phyloP scores from a whole-genome alignment of 306 rosid species.

The Casuarina cunninghamiana region DNA sequence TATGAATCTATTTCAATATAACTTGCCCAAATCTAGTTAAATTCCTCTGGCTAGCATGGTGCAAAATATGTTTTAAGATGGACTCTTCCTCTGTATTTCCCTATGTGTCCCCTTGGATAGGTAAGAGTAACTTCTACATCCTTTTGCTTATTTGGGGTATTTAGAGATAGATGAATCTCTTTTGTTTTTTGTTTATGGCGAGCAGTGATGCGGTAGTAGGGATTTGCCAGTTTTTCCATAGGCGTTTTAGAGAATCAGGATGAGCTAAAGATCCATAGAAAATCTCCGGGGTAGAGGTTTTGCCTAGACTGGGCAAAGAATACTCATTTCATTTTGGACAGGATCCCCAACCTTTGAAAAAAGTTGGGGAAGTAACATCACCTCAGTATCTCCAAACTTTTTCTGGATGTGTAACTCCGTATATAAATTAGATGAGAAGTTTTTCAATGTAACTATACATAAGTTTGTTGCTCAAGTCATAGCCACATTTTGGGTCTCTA shows the following conservation, averaged over 20 bases:
- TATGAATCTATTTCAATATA: background rate
- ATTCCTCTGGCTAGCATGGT: background rate
- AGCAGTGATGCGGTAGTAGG: background rate
- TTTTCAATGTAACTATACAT: background rate
- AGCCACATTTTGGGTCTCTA: background rate
- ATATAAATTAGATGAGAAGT: background rate
- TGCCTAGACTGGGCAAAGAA: background rate
- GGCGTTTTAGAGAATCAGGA: background rate
- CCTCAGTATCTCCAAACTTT: background rate
- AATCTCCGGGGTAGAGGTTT: background rate
- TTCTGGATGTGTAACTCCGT: background rate
- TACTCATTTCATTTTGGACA: background rate
- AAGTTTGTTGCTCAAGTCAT: background rate
- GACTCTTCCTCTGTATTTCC: background rate
- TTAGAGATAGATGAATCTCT: background rate
- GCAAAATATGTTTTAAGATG: background rate
- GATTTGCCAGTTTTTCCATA: too few species aligned
- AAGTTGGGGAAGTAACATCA: background rate
- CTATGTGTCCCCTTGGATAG: background rate
- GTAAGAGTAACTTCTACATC: background rate
- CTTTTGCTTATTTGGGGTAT: too few species aligned
- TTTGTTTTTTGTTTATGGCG: background rate
- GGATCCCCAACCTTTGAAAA: background rate
- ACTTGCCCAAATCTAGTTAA: background rate
- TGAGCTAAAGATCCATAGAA: background rate